phyloP scores from a whole-genome alignment of 495 filamentous ascomycete genomes.

The Aspergillus nanangensis region DNA sequence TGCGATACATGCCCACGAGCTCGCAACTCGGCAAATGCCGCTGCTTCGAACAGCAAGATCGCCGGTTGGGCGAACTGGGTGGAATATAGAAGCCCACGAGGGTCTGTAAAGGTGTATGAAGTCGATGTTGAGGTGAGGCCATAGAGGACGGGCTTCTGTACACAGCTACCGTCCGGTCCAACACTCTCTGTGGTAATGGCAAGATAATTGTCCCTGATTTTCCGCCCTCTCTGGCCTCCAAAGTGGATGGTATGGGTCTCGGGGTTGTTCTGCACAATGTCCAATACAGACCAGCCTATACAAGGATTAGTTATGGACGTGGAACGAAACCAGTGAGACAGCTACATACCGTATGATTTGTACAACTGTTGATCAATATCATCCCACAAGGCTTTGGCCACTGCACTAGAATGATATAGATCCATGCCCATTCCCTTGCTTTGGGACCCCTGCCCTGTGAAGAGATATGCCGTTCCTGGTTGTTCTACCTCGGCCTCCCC shows the following conservation, averaged over 20 bases:
- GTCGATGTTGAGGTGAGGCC: constrained; percentile 17
- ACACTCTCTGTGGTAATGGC: constrained; percentile 16
- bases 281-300: constrained; percentile 30
- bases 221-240: constrained; percentile 28
- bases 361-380: constrained; percentile 27
- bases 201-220: constrained; percentile 34
- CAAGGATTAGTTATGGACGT: not conserved
- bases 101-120: constrained; percentile 29
- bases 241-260: constrained; percentile 38
- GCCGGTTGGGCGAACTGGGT: constrained; percentile 43
- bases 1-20: constrained; percentile 22
- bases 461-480: constrained; percentile 33
- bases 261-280: constrained; percentile 37
- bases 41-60: constrained; percentile 31
- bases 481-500: constrained; percentile 35
- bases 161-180: constrained; percentile 8
- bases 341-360: constrained; percentile 30
- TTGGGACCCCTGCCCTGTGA: constrained; percentile 43
- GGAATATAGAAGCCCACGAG: constrained; percentile 29
- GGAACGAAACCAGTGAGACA: not conserved
- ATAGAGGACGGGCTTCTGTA: constrained; percentile 13
- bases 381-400: constrained; percentile 35
- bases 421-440: constrained; percentile 39
- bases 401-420: constrained; percentile 26
- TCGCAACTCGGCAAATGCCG: constrained; percentile 26